phyloP scores from a whole-genome alignment of 495 filamentous ascomycete species.

The Lasiosphaeria miniovina region DNA sequence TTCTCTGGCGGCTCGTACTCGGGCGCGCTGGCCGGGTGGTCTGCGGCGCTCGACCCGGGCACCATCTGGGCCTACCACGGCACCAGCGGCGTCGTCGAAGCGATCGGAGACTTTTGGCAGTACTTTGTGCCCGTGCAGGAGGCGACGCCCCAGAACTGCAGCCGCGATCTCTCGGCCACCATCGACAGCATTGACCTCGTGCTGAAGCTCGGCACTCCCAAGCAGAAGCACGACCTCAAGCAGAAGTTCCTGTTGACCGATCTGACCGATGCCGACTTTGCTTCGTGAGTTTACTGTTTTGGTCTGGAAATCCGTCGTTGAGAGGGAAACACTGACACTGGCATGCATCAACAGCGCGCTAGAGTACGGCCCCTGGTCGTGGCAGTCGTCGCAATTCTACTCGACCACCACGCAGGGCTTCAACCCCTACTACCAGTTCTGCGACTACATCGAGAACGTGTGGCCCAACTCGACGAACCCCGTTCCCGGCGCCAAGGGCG shows the following conservation, averaged over 20 bases:
- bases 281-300: constrained; percentile 31
- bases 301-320: too few species aligned
- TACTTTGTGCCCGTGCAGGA: constrained; percentile 63
- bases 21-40: constrained; percentile 63
- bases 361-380: constrained; percentile 54
- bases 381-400: constrained; percentile 50
- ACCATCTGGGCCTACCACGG: constrained; percentile 68
- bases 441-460: constrained; percentile 35
- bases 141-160: constrained; percentile 65
- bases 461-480: constrained; percentile 28
- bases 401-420: constrained; percentile 26
- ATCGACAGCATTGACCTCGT: constrained; percentile 56
- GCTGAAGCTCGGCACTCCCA: constrained; percentile 38
- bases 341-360: constrained; percentile 34
- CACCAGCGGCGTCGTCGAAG: constrained; percentile 61
- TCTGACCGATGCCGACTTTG: constrained; percentile 59
- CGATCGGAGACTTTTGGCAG: constrained; percentile 62
- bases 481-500: constrained; percentile 25
- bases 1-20: constrained; percentile 63
- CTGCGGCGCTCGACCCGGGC: constrained; percentile 54
- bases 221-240: constrained; percentile 52
- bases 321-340: background rate
- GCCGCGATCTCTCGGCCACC: constrained; percentile 51
- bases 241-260: constrained; percentile 54
- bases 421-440: constrained; percentile 31